Evolutionary conservation across 2,329 filamentous ascomycete genomes (phyloP), one percentile per base, ranked within the genome.

Genomic region (Alternaria ethzedia): DNA sequence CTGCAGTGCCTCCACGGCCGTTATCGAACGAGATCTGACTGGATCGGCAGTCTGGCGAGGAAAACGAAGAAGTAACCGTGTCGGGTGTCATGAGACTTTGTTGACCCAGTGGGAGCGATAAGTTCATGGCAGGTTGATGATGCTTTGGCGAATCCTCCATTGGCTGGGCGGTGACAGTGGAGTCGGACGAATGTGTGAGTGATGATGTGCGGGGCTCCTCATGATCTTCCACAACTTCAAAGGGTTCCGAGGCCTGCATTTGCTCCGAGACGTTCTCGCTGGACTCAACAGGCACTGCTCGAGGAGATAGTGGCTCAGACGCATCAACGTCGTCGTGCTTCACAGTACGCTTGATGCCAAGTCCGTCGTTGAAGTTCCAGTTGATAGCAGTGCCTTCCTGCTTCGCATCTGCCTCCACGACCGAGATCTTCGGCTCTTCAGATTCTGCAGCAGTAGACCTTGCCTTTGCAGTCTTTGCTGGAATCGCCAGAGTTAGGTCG

Each of bases 1-100:
- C 88, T 3, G 91, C 89, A 2, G 91, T 94, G 6, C 91, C 92
- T 26, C 93, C 87, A 20, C 90, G 87, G 57, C 91, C 89, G 1
- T 87, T 87, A 66, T 94, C 91, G 59, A 92, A 89, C 0, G 83
- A 84, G 5, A 88, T 89, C 79, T 83, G 91, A 83, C 61, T 89
- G 84, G 63, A 90, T 87, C 73, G 71, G 60, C 82, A 80, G 57
- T 90, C 87, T 0, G 91, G 91, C 6, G 91, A 93, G 1, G 91
- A 86, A 74, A 84, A 84, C 5, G 82, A 81, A 0, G 84, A 85
- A 5, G 88, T 85, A 54, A 87, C 86, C 64, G 88, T 86, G 44
- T 91, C 87, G 57, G 90, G 88, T 9, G 91, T 89, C 78, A 90
- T 89, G 66, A 87, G 76, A n/a, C 87, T 85, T 28, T 79, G 77